Conservation (phyloP, 1,284 basidiomycete genomes). For the Pascua sp. region DNA sequence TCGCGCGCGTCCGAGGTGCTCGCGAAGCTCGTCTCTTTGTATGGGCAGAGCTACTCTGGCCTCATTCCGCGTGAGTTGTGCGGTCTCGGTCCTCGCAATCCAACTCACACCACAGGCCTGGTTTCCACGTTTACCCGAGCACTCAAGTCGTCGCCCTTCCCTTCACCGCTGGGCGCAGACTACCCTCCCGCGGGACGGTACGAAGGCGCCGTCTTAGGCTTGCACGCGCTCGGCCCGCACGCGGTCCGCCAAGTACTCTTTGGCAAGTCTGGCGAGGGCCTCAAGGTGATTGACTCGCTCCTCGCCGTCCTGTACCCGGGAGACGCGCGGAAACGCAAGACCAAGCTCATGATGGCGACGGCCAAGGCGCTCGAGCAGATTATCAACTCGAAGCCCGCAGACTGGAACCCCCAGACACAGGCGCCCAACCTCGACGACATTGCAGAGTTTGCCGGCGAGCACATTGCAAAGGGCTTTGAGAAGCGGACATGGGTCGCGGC, state of each 20-base stretch:
- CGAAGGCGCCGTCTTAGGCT: slow-evolving; percentile 79
- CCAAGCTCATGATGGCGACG: slow-evolving; percentile 32
- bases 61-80: slow-evolving; percentile 48
- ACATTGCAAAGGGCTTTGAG: slow-evolving; percentile 27
- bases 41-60: slow-evolving; percentile 53
- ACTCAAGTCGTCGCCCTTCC: slow-evolving; percentile 52
- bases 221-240: slow-evolving; percentile 76
- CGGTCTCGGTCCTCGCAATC: neutral
- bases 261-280: slow-evolving; percentile 30
- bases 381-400: slow-evolving; percentile 18
- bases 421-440: slow-evolving; percentile 18
- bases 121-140: slow-evolving; percentile 89
- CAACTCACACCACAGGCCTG: slow-evolving; percentile 58
- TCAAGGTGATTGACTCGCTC: slow-evolving; percentile 31
- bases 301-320: slow-evolving; percentile 33
- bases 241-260: slow-evolving; percentile 70
- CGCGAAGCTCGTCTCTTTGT: slow-evolving; percentile 60
- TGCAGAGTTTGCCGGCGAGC: slow-evolving; percentile 27
- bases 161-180: slow-evolving; percentile 39
- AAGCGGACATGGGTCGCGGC: slow-evolving; percentile 36
- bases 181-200: slow-evolving; percentile 60
- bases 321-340: slow-evolving; percentile 26
- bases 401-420: slow-evolving; percentile 15
- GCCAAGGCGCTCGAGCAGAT: slow-evolving; percentile 19
- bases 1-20: slow-evolving; percentile 76